Percentiles rank a stretch among this genome's conserved stretches.
phyloP scores from a whole-genome alignment of 2,329 filamentous ascomycete genomes.

The Pseudogymnoascus sp. region DNA sequence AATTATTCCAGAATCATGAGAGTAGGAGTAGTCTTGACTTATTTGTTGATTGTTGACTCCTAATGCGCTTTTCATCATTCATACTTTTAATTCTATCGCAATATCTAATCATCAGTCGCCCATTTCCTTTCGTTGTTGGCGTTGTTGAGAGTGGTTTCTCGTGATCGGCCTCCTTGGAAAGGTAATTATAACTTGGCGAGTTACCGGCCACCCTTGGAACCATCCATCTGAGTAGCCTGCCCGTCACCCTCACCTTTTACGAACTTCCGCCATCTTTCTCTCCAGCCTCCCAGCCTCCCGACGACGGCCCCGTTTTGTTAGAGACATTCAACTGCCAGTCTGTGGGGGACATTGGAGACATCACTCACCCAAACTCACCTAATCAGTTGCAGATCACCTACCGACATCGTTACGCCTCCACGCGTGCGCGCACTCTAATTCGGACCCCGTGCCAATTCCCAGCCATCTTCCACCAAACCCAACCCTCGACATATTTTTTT shows the following conservation, averaged over 20 bases:
- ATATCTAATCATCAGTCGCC: not conserved
- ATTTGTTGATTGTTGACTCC: not conserved
- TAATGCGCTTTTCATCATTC: not conserved
- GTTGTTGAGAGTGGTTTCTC: not conserved
- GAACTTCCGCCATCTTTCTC: not conserved
- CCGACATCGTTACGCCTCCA: not conserved
- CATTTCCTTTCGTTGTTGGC: not conserved
- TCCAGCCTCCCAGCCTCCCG: not conserved
- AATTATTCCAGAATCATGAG: not conserved
- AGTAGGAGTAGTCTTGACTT: not conserved
- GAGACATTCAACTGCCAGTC: not conserved
- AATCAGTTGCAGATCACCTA: not conserved
- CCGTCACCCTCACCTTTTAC: constrained; percentile 1
- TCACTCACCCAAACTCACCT: not conserved
- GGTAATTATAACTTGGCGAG: constrained; percentile 8
- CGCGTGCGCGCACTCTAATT: constrained; percentile 2
- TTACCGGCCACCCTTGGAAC: constrained; percentile 2
- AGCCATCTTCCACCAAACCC: constrained; percentile 1
- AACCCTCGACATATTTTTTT: constrained; percentile 5
- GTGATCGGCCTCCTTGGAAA: constrained; percentile 1
- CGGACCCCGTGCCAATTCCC: constrained; percentile 5
- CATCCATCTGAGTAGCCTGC: not conserved
- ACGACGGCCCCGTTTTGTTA: constrained; percentile 6
- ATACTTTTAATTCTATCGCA: not conserved
- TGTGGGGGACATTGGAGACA: not conserved